Base-by-base conservation (phyloP, 176 grass and related monocot species). In the Phoenix dactylifera region DNA sequence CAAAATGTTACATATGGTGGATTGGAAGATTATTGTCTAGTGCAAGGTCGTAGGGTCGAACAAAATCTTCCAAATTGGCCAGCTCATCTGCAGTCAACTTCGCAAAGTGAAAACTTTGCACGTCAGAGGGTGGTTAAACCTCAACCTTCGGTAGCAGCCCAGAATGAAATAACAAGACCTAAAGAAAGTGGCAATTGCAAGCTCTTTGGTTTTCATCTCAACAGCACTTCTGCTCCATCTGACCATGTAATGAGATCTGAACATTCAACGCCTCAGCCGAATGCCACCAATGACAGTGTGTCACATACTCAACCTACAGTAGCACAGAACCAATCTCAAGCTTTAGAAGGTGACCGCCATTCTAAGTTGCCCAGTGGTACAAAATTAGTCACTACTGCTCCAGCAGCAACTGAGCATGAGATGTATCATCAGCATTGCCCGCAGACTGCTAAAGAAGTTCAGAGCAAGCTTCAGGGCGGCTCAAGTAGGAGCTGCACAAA, bases 401-500 rank as follows among this genome's bases (percentile, higher is more conserved):
- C 73, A 24, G 77, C 74, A 18, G 32, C 50, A 24, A 57, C 35
- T 64, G 90, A 82, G 30, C 74, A 85, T 60, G 89, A 86, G 52
- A 80, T 83, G 55, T 65, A 58, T 58, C 26, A 25, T 69, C 80
- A 83, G 39, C 82, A 83, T 69, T 57, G 60, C 61, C 64, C 24
- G 7, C 73, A 78, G 26, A 74, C 59, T 72, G 68, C 55, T 61
- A 95, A 89, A 71, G 79, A 95, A 52, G 57, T 52, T 52, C 85
- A 86, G 72, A 71, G 65, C 78, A 95, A 95, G 59, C 55, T 75
- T 14, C 85, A 86, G 24, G 32, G 72, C 55, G 52, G 63, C 76
- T 86, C 90, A 0, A 83, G 75, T 26, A 83, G 90, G 64, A 95
- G 90, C 61, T 95, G 90, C 55, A 95, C 85, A 25, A 95, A 95